Evolutionary conservation across 2,329 filamentous ascomycete species (phyloP).

Genomic region (Camptophora hylomeconis): DNA sequence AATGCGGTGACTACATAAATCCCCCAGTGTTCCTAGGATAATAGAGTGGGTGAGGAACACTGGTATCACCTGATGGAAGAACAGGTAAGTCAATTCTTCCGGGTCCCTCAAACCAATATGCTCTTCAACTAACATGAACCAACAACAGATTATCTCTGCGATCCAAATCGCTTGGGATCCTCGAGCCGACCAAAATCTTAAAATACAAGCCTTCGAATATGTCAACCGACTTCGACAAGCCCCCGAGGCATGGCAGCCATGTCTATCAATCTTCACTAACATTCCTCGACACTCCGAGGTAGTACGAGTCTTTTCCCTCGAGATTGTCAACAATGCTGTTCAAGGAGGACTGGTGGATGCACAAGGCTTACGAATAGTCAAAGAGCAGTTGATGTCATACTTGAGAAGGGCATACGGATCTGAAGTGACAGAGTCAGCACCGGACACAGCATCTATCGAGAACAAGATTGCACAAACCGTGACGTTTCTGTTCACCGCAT

Average conservation of each 20-base stretch:
- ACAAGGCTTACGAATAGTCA: conserved; percentile 60
- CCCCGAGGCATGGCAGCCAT: conserved; percentile 79
- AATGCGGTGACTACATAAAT: conserved; percentile 17
- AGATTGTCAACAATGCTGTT: conserved; percentile 85
- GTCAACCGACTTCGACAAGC: conserved; percentile 64
- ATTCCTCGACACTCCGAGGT: conserved; percentile 65
- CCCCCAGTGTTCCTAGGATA: conserved; percentile 16
- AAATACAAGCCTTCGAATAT: conserved; percentile 56
- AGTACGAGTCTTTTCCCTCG: conserved; percentile 76
- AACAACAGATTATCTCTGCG: conserved; percentile 34
- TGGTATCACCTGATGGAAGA: conserved; percentile 19
- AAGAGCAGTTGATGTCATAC: conserved; percentile 71
- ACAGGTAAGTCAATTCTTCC: conserved; percentile 10
- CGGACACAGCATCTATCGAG: conserved; percentile 68
- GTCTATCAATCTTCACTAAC: conserved; percentile 72
- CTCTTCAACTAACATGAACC: conserved; percentile 37
- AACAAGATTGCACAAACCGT: conserved; percentile 96
- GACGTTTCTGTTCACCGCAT: conserved; percentile 78
- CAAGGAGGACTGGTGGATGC: conserved; percentile 65
- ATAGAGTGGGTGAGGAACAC: conserved; percentile 17
- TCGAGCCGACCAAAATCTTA: conserved; percentile 57
- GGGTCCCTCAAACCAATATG: conserved; percentile 20
- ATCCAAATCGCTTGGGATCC: conserved; percentile 89
- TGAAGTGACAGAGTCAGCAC: conserved; percentile 31
- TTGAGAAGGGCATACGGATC: conserved; percentile 61